phyloP scores from a whole-genome alignment of 2,329 filamentous ascomycete genomes.

The Penicillium occitanis region DNA sequence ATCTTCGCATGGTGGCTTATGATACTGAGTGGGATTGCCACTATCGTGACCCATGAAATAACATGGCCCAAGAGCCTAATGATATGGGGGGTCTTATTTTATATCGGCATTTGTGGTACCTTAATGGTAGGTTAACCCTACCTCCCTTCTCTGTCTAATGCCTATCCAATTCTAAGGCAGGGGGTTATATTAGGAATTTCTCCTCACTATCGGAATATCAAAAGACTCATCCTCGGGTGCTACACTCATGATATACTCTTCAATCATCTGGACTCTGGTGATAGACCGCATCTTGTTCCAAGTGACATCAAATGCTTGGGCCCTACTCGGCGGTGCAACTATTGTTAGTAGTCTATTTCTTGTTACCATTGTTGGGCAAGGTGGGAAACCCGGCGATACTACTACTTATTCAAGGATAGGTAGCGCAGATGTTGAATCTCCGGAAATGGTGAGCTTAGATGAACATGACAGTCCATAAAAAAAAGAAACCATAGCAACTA shows the following conservation, averaged over 20 bases:
- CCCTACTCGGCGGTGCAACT: background rate
- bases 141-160: background rate
- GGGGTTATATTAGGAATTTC: background rate
- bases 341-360: background rate
- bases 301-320: background rate
- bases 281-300: background rate
- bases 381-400: background rate
- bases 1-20: background rate
- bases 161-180: background rate
- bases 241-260: background rate
- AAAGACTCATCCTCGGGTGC: background rate
- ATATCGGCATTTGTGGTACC: background rate
- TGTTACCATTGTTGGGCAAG: background rate
- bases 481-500: background rate
- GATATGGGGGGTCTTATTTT: background rate
- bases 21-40: background rate
- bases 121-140: background rate
- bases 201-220: background rate
- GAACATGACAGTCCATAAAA: background rate
- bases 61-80: background rate
- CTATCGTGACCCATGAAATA: background rate
- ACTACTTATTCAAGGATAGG: background rate
- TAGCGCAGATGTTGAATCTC: background rate
- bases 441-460: background rate
- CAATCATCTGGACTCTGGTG: background rate